A percentile compares a stretch with the other conserved stretches of the same genome.
Evolutionary conservation across 2,329 filamentous ascomycete species (phyloP).

Genomic region (Calonectria hongkongensis): DNA sequence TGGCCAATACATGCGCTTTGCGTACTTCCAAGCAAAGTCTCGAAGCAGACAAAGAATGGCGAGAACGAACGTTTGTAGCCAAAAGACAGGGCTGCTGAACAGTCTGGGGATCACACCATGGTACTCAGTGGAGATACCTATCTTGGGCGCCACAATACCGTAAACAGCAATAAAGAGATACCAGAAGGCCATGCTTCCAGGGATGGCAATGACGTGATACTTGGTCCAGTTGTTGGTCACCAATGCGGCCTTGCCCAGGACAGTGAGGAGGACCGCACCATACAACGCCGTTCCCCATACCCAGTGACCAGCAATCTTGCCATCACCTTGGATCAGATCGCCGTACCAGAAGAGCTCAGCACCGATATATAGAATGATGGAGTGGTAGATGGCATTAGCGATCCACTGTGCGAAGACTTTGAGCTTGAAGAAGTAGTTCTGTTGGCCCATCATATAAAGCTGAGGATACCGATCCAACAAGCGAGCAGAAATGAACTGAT

Average conservation of each 20-base stretch:
- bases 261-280: constrained; percentile 93
- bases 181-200: constrained; percentile 94
- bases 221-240: constrained; percentile 99
- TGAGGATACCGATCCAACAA: constrained; percentile 97
- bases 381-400: constrained; percentile 95
- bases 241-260: constrained; percentile 94
- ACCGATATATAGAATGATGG: constrained; percentile 91
- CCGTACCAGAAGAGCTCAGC: constrained; percentile 87
- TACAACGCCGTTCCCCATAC: constrained; percentile 98
- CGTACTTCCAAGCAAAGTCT: constrained; percentile 98
- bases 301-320: constrained; percentile 93
- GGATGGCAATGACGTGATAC: constrained; percentile 96
- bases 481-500: constrained; percentile 97
- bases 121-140: constrained; percentile 89
- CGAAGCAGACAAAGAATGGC: constrained; percentile 88
- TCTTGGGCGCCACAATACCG: constrained; percentile 87
- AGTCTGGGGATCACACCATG: constrained; percentile 87
- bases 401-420: constrained; percentile 97
- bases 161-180: constrained; percentile 92
- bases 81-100: constrained; percentile 90
- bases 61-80: constrained; percentile 89
- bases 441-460: constrained; percentile 93
- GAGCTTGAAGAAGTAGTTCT: constrained; percentile 93
- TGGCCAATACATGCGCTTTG: constrained; percentile 96
- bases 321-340: constrained; percentile 87